Percentiles rank a stretch among this genome's conserved stretches.
Evolutionary conservation across 495 filamentous ascomycete genomes (phyloP).

Genomic region (Trichoderma virens): DNA sequence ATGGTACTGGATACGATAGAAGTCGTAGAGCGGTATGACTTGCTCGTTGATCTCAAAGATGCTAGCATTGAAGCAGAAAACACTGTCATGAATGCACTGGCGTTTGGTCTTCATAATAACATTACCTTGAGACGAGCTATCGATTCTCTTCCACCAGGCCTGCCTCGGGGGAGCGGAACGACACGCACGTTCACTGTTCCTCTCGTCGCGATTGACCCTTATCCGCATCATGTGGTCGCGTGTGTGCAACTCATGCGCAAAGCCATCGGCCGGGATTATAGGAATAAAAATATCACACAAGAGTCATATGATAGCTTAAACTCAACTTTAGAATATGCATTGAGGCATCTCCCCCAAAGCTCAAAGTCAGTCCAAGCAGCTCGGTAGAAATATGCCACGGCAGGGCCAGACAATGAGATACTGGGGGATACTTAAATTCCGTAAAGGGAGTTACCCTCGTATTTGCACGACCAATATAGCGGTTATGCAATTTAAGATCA

Average conservation of each 20-base stretch:
- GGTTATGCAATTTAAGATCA: background rate
- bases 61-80: conserved; percentile 5
- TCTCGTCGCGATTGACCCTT: background rate
- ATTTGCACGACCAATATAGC: background rate
- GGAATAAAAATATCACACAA: background rate
- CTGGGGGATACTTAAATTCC: background rate
- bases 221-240: conserved; percentile 7
- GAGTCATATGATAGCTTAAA: background rate
- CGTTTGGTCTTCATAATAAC: conserved; percentile 4
- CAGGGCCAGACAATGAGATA: background rate
- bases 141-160: background rate
- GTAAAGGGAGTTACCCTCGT: background rate
- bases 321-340: background rate
- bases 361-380: conserved; percentile 10
- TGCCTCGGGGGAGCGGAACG: background rate
- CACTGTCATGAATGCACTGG: conserved; percentile 7
- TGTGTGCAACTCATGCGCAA: conserved; percentile 1
- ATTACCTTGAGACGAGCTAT: background rate
- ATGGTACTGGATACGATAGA: conserved; percentile 6
- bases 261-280: conserved; percentile 1
- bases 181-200: background rate
- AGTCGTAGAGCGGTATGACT: conserved; percentile 2
- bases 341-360: conserved; percentile 1
- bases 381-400: background rate
- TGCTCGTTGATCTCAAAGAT: background rate